Conservation (phyloP, 192 early-diverging fungal genomes). For the Rhizoclosmatium sp. region DNA sequence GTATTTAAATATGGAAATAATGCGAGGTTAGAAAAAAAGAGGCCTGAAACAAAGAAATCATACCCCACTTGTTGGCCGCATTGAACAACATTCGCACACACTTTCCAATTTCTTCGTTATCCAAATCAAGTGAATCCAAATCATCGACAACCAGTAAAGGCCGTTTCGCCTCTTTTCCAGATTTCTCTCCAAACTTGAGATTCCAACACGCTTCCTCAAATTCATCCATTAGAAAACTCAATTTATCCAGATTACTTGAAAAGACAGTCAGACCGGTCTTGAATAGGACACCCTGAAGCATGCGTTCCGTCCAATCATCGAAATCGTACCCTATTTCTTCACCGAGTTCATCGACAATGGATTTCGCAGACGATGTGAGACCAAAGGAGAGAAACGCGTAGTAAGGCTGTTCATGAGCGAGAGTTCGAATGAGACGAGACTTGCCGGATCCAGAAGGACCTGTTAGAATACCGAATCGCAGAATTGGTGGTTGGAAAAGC, state of each 20-base stretch:
- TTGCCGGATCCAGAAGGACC: conserved; percentile 23
- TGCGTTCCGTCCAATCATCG: conserved; percentile 41
- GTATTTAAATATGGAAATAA: too few species aligned
- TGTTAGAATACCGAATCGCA: conserved; percentile 27
- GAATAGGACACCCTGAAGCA: conserved; percentile 26
- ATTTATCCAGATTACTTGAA: conserved; percentile 28
- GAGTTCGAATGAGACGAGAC: conserved; percentile 30
- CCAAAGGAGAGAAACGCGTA: conserved; percentile 25
- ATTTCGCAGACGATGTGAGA: conserved; percentile 11
- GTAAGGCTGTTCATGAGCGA: conserved; percentile 12
- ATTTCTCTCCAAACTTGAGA: conserved; percentile 28
- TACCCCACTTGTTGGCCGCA: conserved; percentile 37
- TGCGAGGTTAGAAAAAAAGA: too few species aligned
- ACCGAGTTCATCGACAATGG: conserved; percentile 29
- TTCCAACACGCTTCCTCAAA: conserved; percentile 40
- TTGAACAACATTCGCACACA: conserved; percentile 37
- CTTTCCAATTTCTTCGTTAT: background rate
- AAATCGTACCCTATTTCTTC: conserved; percentile 40
- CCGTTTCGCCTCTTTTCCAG: background rate
- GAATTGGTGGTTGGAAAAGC: conserved; percentile 27
- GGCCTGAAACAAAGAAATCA: too few species aligned
- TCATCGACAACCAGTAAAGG: conserved; percentile 43
- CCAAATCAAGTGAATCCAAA: conserved; percentile 25
- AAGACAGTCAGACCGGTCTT: background rate
- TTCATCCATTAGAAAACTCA: conserved; percentile 39